Percentiles rank a stretch among this genome's conserved stretches.
Evolutionary conservation across 2,329 filamentous ascomycete species (phyloP).

Genomic region (Xylariaceae sp.): DNA sequence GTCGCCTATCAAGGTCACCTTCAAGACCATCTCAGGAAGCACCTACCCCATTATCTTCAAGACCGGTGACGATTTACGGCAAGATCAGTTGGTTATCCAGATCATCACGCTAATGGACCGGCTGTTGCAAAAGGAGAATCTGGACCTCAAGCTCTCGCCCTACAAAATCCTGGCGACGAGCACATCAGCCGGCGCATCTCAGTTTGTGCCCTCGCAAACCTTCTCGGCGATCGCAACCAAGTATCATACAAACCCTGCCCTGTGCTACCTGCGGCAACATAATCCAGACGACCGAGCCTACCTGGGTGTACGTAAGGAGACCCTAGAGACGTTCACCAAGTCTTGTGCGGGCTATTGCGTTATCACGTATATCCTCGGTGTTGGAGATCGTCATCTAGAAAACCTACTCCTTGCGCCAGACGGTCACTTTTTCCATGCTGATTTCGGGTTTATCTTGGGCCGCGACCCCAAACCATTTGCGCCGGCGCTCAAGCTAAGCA

Average conservation of each 20-base stretch:
- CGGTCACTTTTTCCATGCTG: slow-evolving; percentile 95
- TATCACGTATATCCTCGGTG: slow-evolving; percentile 94
- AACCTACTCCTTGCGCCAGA: slow-evolving; percentile 88
- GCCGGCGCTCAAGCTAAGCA: slow-evolving; percentile 92
- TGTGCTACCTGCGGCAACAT: slow-evolving; percentile 81
- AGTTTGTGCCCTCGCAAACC: slow-evolving; percentile 84
- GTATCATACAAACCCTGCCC: slow-evolving; percentile 66
- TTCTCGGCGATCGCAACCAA: slow-evolving; percentile 79
- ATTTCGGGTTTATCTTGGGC: slow-evolving; percentile 96
- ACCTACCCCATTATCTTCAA: slow-evolving; percentile 96
- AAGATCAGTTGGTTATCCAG: slow-evolving; percentile 93
- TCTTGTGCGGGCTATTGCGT: slow-evolving; percentile 97
- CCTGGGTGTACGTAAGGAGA: slow-evolving; percentile 82
- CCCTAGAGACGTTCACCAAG: slow-evolving; percentile 91
- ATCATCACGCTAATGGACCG: slow-evolving; percentile 99
- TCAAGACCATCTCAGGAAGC: slow-evolving; percentile 70
- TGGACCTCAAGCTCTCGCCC: slow-evolving; percentile 89
- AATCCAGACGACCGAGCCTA: slow-evolving; percentile 81
- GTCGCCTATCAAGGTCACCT: slow-evolving; percentile 84
- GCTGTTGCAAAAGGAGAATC: slow-evolving; percentile 87
- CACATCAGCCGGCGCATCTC: slow-evolving; percentile 80
- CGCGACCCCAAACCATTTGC: slow-evolving; percentile 97
- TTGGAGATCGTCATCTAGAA: slow-evolving; percentile 92
- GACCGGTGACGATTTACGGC: slow-evolving; percentile 88
- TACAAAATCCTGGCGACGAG: slow-evolving; percentile 96